phyloP scores from a whole-genome alignment of 164 flowering plant species.

The Aristolochia californica region DNA sequence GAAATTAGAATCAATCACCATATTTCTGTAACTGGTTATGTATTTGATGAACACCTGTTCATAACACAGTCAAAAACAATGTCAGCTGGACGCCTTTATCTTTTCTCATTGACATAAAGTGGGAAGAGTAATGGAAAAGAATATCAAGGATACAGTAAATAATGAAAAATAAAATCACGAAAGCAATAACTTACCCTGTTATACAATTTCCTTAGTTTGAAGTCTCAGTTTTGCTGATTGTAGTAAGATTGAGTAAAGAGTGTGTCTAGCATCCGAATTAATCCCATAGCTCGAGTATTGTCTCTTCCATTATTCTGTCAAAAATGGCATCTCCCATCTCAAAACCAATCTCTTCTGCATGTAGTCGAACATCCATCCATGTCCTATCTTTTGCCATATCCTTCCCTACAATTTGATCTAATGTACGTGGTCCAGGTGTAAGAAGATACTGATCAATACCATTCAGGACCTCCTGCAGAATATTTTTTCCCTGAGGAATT shows the following conservation, averaged over 20 bases:
- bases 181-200: too few species aligned
- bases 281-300: constrained; percentile 24
- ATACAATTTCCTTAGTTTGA: too few species aligned
- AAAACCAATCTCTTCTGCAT: constrained; percentile 33
- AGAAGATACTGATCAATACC: constrained; percentile 43
- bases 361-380: constrained; percentile 62
- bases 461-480: constrained; percentile 45
- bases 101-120: too few species aligned
- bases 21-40: too few species aligned
- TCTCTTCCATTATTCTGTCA: constrained; percentile 55
- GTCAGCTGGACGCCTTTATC: too few species aligned
- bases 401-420: constrained; percentile 54
- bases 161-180: too few species aligned
- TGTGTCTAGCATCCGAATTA: background rate
- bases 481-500: constrained; percentile 30
- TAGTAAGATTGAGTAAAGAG: background rate
- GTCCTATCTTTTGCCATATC: constrained; percentile 47
- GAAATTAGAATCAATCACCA: too few species aligned
- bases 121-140: too few species aligned
- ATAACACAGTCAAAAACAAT: too few species aligned
- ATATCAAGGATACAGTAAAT: too few species aligned
- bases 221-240: background rate
- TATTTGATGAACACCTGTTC: too few species aligned
- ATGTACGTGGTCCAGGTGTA: constrained; percentile 26
- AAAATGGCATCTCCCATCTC: constrained; percentile 51